Base-by-base conservation (phyloP, 1,284 basidiomycete genomes). In the Vanrija sp. region DNA sequence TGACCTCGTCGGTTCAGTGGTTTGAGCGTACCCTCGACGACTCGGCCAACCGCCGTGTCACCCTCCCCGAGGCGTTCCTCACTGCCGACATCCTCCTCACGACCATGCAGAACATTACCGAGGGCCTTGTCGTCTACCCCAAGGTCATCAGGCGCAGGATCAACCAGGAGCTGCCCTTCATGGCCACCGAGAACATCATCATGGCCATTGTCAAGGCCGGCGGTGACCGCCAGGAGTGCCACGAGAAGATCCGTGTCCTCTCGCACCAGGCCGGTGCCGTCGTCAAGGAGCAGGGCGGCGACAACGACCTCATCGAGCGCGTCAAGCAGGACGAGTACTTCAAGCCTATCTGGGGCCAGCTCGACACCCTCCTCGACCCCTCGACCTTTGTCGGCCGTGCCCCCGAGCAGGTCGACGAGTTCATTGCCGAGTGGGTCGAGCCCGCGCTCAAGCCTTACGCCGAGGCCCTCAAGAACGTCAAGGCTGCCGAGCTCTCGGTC, bases 111-210 rank as follows among this genome's bases (percentile, higher is more conserved):
- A 98, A 99, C 77, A 88, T 99, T 69, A 89, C 88, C 9, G 96
- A 98, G 78, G 96, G 95, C 1, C 83, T 99, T 21, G 94, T 98
- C 28, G 95, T 99, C 55, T 98, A 98, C 78, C 95, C 95, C 16
- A 87, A 86, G 70, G 95, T 98, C 64, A 98, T 99, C 67, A 87
- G 82, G 6, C 85, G 93, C 44, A 86, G 91, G 43, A 95, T 99
- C 73, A 78, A 85, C 19, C 91, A 96, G 75, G 96, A 99, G 78
- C 82, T 99, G 38, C 96, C 96, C 2, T 98, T 98, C 83, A 99
- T 99, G 96, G 90, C 91, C 3, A 94, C 93, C 3, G 93, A 97
- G 78, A 98, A 98, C 78, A 84, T 99, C 76, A 98, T 98, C 80
- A 98, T 99, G 96, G 93, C 93, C 12, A 87, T 98, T 60, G 96